Conservation (phyloP, 176 grass and related monocot species). For the Oryza longistaminata region DNA sequence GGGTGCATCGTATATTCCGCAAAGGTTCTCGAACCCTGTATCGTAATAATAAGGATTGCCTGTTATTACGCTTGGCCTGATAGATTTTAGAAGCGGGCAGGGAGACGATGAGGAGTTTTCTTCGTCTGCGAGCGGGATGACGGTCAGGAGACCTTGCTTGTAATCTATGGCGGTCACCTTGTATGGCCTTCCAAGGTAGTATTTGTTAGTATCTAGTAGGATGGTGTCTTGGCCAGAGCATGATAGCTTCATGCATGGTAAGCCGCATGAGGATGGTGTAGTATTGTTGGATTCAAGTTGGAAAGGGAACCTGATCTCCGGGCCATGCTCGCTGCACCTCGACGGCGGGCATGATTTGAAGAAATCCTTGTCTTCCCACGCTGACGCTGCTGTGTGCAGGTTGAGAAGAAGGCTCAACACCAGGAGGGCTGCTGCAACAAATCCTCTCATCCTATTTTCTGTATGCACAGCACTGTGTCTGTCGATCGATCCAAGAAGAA, state of each 20-base stretch:
- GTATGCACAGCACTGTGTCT: too few species aligned
- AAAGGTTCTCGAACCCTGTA: too few species aligned
- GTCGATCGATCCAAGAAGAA: too few species aligned
- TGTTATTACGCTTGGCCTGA: too few species aligned
- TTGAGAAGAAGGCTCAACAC: background rate
- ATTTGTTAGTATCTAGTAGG: slow-evolving; percentile 4
- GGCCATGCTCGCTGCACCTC: slow-evolving; percentile 38
- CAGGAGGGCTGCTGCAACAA: background rate
- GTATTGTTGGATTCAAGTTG: slow-evolving; percentile 21
- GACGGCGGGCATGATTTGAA: slow-evolving; percentile 26
- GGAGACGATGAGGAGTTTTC: too few species aligned
- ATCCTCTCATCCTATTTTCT: too few species aligned
- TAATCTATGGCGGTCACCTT: slow-evolving; percentile 48
- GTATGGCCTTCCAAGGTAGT: background rate
- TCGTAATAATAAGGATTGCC: too few species aligned
- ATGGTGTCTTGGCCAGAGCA: slow-evolving; percentile 50
- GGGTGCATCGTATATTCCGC: too few species aligned
- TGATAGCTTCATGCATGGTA: slow-evolving; percentile 33
- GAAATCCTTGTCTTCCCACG: slow-evolving; percentile 39
- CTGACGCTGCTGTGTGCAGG: background rate
- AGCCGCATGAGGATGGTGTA: slow-evolving; percentile 26
- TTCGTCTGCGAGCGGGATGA: background rate
- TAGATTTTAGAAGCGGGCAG: too few species aligned
- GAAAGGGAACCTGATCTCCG: slow-evolving; percentile 54
- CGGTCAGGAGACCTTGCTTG: background rate